Percentiles rank a stretch among this genome's conserved stretches.
phyloP scores from a whole-genome alignment of 2,329 filamentous ascomycete genomes.

The Rosellinia necatrix region DNA sequence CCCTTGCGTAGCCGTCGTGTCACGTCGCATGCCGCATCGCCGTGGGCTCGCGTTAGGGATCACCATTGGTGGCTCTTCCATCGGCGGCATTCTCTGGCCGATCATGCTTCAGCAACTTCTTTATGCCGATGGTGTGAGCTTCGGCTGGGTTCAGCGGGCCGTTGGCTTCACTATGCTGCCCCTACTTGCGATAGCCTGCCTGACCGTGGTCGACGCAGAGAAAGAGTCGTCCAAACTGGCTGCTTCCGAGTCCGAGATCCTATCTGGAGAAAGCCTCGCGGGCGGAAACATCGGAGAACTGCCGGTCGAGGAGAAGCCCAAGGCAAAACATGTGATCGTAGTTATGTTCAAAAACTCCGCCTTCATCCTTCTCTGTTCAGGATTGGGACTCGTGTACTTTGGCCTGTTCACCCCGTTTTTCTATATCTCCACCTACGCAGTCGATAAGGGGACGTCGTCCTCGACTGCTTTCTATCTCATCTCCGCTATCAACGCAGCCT shows the following conservation, averaged over 20 bases:
- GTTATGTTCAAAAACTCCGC: slow-evolving; percentile 29
- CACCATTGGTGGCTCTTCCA: slow-evolving; percentile 37
- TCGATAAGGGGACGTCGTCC: slow-evolving; percentile 34
- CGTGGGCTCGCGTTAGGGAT: slow-evolving; percentile 30
- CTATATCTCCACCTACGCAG: slow-evolving; percentile 38
- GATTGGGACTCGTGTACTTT: slow-evolving; percentile 44
- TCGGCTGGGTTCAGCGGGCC: slow-evolving; percentile 39
- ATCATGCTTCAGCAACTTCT: slow-evolving; percentile 40
- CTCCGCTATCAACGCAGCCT: slow-evolving; percentile 45
- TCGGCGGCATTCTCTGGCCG: slow-evolving; percentile 43
- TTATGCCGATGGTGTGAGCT: slow-evolving; percentile 34
- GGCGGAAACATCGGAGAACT: neutral
- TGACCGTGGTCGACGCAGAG: slow-evolving; percentile 29
- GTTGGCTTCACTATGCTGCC: slow-evolving; percentile 48
- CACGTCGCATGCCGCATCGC: slow-evolving; percentile 33
- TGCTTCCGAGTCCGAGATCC: neutral
- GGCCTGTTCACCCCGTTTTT: slow-evolving; percentile 48
- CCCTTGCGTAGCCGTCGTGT: slow-evolving; percentile 32
- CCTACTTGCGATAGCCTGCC: slow-evolving; percentile 39
- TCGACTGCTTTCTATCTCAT: slow-evolving; percentile 45
- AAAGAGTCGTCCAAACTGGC: neutral
- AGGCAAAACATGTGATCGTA: slow-evolving; percentile 9
- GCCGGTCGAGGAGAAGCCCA: neutral
- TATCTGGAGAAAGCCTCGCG: slow-evolving; percentile 2
- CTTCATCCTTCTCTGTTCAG: slow-evolving; percentile 38